A percentile compares a stretch with the other conserved stretches of the same genome.
Conservation (phyloP, 2,329 filamentous ascomycete genomes). For the Hyphodiscus sp. region DNA sequence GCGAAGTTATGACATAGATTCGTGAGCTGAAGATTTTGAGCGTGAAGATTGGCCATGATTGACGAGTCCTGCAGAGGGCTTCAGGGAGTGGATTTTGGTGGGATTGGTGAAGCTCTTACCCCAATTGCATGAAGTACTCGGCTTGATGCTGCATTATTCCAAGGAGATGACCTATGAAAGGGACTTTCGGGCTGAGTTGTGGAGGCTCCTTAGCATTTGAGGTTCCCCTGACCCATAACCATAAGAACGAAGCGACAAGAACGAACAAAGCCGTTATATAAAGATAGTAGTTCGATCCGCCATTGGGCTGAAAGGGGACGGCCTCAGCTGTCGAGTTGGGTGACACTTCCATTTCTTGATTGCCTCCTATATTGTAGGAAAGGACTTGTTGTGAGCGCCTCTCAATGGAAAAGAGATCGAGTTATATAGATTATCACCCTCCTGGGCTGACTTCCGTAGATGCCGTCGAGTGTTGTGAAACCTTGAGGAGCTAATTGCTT, state of each 20-base stretch:
- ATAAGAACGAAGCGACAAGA: not conserved
- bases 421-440: too few species aligned
- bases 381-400: too few species aligned
- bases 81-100: not conserved
- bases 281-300: not conserved
- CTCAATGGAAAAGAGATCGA: too few species aligned
- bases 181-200: constrained; percentile 33
- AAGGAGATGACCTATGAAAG: constrained; percentile 40
- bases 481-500: too few species aligned
- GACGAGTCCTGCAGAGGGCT: constrained; percentile 10
- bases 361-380: too few species aligned
- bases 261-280: not conserved
- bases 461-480: too few species aligned
- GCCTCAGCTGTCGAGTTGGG: not conserved
- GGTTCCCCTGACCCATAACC: not conserved
- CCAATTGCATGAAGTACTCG: constrained; percentile 32
- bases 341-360: not conserved
- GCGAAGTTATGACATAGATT: constrained; percentile 38
- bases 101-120: constrained; percentile 23
- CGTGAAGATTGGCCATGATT: constrained; percentile 33
- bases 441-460: too few species aligned
- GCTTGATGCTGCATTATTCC: constrained; percentile 32
- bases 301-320: not conserved
- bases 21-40: constrained; percentile 37
- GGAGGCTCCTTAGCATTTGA: constrained; percentile 37